These are phyloP conservation scores for Cutaneotrichosporon dermatis DNA, from an alignment of 1,284 basidiomycete species.

Conservation along the genomic window DNA sequence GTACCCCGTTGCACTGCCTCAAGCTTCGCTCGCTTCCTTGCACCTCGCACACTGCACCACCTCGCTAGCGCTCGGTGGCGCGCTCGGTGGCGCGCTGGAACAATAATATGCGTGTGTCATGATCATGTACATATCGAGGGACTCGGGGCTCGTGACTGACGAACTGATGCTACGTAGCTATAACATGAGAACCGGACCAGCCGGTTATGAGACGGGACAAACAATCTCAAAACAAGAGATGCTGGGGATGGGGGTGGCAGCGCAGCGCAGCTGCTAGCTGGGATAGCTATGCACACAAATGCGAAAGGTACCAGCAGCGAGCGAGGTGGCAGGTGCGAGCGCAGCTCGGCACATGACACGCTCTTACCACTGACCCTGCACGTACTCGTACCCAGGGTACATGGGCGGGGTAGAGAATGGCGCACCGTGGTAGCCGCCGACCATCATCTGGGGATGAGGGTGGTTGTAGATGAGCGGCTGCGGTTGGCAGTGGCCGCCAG, in stretches of 20 bases:
- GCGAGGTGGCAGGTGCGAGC: no score
- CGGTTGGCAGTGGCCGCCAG: no score
- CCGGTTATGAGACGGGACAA: background rate
- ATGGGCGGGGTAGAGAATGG: background rate
- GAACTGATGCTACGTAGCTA: slow-evolving; percentile 10
- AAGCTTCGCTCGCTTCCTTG: no score
- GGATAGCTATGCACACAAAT: background rate
- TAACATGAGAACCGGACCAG: slow-evolving; percentile 1
- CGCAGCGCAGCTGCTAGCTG: background rate
- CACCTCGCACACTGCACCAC: no score
- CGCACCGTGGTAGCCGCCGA: slow-evolving; percentile 1
- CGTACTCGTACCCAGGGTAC: slow-evolving; percentile 14
- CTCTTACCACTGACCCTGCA: slow-evolving; percentile 15
- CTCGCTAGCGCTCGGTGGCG: no score
- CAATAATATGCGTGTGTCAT: background rate
- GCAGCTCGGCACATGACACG: background rate
- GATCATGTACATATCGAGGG: slow-evolving; percentile 13
- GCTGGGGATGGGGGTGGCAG: background rate
- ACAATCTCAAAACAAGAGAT: background rate
- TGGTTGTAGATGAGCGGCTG: slow-evolving; percentile 2
- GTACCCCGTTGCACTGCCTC: no score
- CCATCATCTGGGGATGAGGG: slow-evolving; percentile 5
- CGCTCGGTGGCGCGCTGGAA: no score
- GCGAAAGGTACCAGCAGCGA: background rate
- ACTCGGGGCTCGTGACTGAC: background rate